Conservation (phyloP, 2,329 filamentous ascomycete species). For the Blastomyces silverae region DNA sequence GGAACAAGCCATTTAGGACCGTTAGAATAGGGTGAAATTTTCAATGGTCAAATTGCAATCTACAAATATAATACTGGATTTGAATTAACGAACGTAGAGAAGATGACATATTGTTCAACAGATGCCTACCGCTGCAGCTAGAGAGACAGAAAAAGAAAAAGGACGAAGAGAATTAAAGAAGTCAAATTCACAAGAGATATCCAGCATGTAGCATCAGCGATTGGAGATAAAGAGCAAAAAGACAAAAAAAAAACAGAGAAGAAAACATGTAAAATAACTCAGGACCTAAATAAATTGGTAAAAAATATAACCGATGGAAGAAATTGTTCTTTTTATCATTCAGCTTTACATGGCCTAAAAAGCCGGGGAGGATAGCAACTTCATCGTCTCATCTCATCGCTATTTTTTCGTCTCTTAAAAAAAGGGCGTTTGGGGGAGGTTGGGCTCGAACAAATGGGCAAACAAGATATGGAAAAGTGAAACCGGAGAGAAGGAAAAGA, state of each 20-base stretch:
- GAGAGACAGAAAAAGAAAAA: neutral
- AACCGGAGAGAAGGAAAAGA: neutral
- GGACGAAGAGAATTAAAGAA: neutral
- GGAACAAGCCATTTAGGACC: neutral
- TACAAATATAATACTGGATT: neutral
- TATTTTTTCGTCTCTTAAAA: conserved; percentile 1
- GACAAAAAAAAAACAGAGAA: neutral
- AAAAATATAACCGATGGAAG: neutral
- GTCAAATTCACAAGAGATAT: too few relatives aligned
- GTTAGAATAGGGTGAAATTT: neutral
- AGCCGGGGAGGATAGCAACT: neutral
- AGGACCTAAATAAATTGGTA: neutral
- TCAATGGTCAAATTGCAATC: neutral
- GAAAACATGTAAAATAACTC: neutral
- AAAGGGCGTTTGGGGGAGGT: neutral
- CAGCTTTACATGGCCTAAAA: conserved; percentile 1
- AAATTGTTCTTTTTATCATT: conserved; percentile 1
- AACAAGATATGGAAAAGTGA: neutral
- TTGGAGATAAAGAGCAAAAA: neutral
- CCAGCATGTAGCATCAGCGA: too few relatives aligned
- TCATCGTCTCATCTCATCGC: conserved; percentile 3
- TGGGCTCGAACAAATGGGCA: neutral
- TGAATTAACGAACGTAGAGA: neutral
- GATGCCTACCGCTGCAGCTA: neutral
- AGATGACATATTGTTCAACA: neutral